Conservation (phyloP, 2,329 filamentous ascomycete genomes). For the Ambrosiella cleistominuta region DNA sequence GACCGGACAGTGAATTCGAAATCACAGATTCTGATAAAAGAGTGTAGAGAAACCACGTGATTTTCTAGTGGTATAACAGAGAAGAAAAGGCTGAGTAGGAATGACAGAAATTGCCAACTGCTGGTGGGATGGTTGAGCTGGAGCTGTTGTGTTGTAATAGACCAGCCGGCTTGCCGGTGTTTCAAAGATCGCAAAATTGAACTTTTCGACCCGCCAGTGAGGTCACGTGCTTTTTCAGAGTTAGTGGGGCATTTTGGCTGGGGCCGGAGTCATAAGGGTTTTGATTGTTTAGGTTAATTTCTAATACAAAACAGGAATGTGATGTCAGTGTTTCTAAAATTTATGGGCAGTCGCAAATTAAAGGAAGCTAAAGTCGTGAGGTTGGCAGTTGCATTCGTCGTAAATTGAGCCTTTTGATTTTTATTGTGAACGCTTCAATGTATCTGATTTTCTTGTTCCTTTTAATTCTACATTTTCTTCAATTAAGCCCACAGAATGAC, state of each 20-base stretch:
- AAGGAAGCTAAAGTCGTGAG: too few species aligned
- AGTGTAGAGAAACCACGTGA: neutral
- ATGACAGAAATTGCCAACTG: neutral
- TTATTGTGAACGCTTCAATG: too few species aligned
- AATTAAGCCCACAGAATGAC: neutral
- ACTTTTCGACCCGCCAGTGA: conserved; percentile 7
- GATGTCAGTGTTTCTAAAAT: neutral
- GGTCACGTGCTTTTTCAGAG: conserved; percentile 4
- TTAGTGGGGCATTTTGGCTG: conserved; percentile 3
- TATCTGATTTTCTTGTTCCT: neutral
- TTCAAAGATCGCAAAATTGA: conserved; percentile 3
- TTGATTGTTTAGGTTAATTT: neutral
- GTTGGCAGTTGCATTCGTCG: neutral
- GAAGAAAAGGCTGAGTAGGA: neutral
- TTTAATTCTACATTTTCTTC: neutral
- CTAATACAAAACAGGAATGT: neutral
- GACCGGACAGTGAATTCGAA: too few species aligned
- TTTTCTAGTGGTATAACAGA: neutral
- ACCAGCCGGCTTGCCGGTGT: neutral
- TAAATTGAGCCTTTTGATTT: neutral
- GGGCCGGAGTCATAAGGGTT: neutral
- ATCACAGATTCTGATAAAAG: too few species aligned
- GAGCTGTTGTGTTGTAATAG: conserved; percentile 1
- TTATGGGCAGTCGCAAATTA: too few species aligned
- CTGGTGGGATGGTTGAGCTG: neutral